Evolutionary conservation across 2,329 filamentous ascomycete species (phyloP), one percentile per base, ranked within the genome.

Genomic region (Stachybotrys elegans): DNA sequence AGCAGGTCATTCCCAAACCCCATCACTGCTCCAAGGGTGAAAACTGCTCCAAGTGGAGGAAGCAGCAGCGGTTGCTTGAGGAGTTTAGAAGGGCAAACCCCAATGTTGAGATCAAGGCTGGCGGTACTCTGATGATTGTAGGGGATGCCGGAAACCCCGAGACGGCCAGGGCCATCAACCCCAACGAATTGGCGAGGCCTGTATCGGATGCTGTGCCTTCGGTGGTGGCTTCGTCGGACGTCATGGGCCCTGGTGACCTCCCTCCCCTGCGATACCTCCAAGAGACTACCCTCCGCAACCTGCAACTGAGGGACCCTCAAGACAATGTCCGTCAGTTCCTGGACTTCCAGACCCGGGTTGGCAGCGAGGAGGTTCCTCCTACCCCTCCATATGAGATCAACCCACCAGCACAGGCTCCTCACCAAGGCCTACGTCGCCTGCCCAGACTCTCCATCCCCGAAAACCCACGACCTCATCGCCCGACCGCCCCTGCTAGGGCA

Each of bases 291-390:
- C 81, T 95, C 14, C 80, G 82, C 46, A 81, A 75, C 49, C 61
- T 95, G 23, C 76, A 86, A 58, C 72, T 74, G 16, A 78, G 86
- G 43, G 90, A 96, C 58, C 87, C 91, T 6, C 91, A 94, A 63
- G 91, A 96, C 67, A 95, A 92, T 55, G 89, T 97, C 27, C 84
- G 88, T 58, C 88, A 95, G 52, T 97, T 95, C 66, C 77, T 97
- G 43, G 80, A 80, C 58, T 91, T 95, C 61, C 92, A 97, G 29
- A 51, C 62, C 60, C 75, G 78, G 44, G 50, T 48, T 6, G 53
- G 55, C 27, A 55, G 53, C 35, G 70, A 70, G 48, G 78, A 84
- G 43, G 76, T 86, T n/a, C 79, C 81, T 7, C 79, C 79, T 8
- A 84, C 84, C 7, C 84, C 86, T 14, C 83, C 84, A 4, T 85